Percentiles rank a stretch among this genome's conserved stretches.
phyloP scores from a whole-genome alignment of 148 eudicot species.

The Hydrangea macrophylla region DNA sequence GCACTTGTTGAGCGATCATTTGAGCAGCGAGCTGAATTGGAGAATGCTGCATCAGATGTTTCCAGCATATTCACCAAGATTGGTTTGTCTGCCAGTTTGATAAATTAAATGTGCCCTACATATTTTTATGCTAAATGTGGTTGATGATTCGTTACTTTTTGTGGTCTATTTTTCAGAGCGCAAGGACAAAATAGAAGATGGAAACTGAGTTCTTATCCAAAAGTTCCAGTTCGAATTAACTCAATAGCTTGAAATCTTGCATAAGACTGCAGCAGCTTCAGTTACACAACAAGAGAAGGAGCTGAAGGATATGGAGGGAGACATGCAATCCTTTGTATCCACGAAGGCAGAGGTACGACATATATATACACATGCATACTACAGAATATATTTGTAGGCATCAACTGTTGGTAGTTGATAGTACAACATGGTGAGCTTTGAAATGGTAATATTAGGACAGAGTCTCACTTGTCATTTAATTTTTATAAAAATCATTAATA shows the following conservation, averaged over 20 bases:
- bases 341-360: constrained; percentile 77
- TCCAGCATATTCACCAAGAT: constrained; percentile 83
- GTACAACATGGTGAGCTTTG: constrained; percentile 14
- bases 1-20: constrained; percentile 86
- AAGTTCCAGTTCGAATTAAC: constrained; percentile 78
- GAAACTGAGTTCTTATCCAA: constrained; percentile 69
- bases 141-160: constrained; percentile 10
- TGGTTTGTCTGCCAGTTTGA: constrained; percentile 44
- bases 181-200: constrained; percentile 93
- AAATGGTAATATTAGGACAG: no score
- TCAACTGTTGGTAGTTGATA: background rate
- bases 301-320: constrained; percentile 88
- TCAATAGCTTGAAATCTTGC: constrained; percentile 86
- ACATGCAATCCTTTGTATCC: constrained; percentile 93
- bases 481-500: no score
- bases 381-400: background rate
- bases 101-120: background rate
- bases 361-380: background rate
- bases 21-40: constrained; percentile 86
- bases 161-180: constrained; percentile 51
- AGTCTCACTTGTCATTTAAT: no score
- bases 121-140: background rate
- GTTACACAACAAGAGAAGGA: constrained; percentile 89
- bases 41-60: constrained; percentile 87
- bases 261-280: constrained; percentile 77